These are phyloP conservation scores for Colletotrichum tofieldiae DNA, from an alignment of 2,329 filamentous ascomycete species.

Conservation along the genomic window DNA sequence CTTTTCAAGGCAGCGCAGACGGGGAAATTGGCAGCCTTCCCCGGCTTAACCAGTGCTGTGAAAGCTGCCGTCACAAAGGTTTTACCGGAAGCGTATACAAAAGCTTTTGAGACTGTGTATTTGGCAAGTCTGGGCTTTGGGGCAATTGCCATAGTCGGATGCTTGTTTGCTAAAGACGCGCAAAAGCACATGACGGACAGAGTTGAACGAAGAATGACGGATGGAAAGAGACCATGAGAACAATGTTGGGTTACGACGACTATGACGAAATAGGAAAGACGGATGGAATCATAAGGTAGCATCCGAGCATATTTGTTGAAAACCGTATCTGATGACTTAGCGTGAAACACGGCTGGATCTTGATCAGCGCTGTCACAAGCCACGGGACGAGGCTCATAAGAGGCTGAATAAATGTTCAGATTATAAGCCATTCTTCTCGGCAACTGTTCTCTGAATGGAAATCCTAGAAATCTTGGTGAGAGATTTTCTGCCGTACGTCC, in stretches of 20 bases:
- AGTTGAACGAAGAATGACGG: slow-evolving; percentile 54
- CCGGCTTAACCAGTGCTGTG: slow-evolving; percentile 52
- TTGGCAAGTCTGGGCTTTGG: slow-evolving; percentile 56
- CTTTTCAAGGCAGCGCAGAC: slow-evolving; percentile 53
- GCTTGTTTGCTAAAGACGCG: slow-evolving; percentile 54
- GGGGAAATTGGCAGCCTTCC: slow-evolving; percentile 53
- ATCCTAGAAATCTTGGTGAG: too few species aligned
- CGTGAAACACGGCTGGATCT: neutral
- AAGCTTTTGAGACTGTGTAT: slow-evolving; percentile 60
- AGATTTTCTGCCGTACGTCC: too few species aligned
- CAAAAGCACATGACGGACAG: slow-evolving; percentile 53
- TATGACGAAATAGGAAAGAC: fast-evolving
- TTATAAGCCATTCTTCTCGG: too few species aligned
- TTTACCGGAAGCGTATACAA: slow-evolving; percentile 54
- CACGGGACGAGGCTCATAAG: neutral
- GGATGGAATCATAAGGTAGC: neutral
- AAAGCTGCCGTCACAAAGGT: slow-evolving; percentile 50
- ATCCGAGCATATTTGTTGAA: neutral
- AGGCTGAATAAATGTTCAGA: neutral
- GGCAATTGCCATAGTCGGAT: slow-evolving; percentile 55
- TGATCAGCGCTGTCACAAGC: neutral
- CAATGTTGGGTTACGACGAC: too few species aligned
- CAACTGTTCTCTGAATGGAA: too few species aligned
- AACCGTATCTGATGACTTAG: neutral
- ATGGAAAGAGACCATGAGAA: slow-evolving; percentile 29